Evolutionary conservation across 192 early-diverging fungal genomes (phyloP).

Genomic region (Gaertneriomyces sp.): DNA sequence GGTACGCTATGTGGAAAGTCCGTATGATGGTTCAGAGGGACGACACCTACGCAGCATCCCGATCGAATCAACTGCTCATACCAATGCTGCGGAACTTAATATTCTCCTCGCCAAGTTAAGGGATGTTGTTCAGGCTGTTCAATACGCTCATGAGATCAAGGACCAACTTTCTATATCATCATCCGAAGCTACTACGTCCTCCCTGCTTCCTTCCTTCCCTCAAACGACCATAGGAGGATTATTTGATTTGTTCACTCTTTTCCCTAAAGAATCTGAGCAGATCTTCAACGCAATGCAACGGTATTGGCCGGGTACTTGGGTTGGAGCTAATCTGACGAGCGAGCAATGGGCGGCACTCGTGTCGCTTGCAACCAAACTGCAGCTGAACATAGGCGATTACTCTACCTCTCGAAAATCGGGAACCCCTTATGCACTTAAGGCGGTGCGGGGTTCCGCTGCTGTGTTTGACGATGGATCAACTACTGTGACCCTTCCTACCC

Average conservation of each 20-base stretch:
- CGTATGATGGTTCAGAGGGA: conserved; percentile 11
- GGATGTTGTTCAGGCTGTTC: conserved; percentile 40
- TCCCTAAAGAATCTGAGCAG: conserved; percentile 19
- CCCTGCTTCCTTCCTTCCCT: conserved; percentile 27
- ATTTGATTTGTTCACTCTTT: conserved; percentile 11
- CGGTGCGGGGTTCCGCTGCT: not conserved
- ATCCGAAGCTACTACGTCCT: not conserved
- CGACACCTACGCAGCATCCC: not conserved
- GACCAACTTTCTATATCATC: conserved; percentile 19
- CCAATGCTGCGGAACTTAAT: not conserved
- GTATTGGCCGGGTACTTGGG: conserved; percentile 31
- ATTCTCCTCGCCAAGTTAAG: conserved; percentile 18
- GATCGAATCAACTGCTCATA: conserved; percentile 5
- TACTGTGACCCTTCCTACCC: not conserved
- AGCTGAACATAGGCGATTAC: not conserved
- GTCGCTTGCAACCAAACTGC: conserved; percentile 15
- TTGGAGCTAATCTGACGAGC: conserved; percentile 18
- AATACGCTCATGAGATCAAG: conserved; percentile 34
- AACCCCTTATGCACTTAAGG: conserved; percentile 8
- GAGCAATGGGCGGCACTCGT: conserved; percentile 24
- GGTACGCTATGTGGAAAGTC: conserved; percentile 46
- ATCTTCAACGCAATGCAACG: conserved; percentile 10
- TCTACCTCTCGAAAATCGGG: not conserved
- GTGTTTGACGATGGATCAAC: not conserved
- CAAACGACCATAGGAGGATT: conserved; percentile 27